These are phyloP conservation scores for Tetraselmis striata DNA, from an alignment of 139 green algal genomes.

Conservation along the genomic window DNA sequence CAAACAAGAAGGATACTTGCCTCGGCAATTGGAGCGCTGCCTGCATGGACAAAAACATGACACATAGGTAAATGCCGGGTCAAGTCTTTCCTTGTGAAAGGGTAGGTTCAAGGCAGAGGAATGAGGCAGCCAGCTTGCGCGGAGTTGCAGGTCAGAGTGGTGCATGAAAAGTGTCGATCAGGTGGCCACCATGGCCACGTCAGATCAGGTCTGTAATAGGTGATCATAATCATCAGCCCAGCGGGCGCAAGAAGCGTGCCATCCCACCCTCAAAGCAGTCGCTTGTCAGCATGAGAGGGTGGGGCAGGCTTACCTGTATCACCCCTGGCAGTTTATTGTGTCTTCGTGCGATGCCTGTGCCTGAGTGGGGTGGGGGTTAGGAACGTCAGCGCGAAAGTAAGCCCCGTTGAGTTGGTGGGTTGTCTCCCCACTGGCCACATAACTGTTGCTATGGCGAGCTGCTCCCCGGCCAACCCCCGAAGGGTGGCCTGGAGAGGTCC, in stretches of 20 bases:
- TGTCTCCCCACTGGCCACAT: conserved; percentile 84
- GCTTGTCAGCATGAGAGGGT: background rate
- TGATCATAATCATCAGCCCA: conserved; percentile 33
- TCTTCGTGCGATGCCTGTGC: too few relatives aligned
- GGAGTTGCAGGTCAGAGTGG: conserved; percentile 16
- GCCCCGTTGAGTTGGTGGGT: conserved; percentile 92
- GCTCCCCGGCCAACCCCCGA: conserved; percentile 45
- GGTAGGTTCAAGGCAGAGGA: background rate
- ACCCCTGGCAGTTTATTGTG: too few relatives aligned
- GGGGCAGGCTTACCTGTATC: background rate
- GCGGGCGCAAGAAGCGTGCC: background rate
- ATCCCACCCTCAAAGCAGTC: background rate
- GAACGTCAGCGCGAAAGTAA: conserved; percentile 94
- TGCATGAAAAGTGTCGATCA: conserved; percentile 9
- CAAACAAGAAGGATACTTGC: too few relatives aligned
- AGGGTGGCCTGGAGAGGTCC: conserved; percentile 52
- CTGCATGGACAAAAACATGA: too few relatives aligned
- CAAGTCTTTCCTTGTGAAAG: too few relatives aligned
- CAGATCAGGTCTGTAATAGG: conserved; percentile 48
- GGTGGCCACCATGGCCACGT: conserved; percentile 3
- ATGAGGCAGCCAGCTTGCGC: background rate
- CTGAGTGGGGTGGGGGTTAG: background rate
- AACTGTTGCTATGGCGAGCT: conserved; percentile 96
- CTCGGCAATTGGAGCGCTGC: too few relatives aligned
- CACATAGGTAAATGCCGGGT: too few relatives aligned